Evolutionary conservation across 495 filamentous ascomycete genomes (phyloP).

Genomic region (Cercophora samala): DNA sequence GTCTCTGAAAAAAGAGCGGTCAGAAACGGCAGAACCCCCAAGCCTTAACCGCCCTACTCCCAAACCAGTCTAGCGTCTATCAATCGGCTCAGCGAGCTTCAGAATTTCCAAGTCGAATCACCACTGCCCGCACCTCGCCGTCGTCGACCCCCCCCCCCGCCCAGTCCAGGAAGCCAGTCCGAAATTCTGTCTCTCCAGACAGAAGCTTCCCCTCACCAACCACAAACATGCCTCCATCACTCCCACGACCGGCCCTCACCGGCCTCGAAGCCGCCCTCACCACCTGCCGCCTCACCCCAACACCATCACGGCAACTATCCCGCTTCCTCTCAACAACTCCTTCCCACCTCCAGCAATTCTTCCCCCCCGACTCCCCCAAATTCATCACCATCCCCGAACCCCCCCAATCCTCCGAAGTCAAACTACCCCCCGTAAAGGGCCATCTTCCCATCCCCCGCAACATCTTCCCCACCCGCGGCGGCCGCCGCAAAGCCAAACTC

Average conservation of each 20-base stretch:
- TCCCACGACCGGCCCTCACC: conserved; percentile 23
- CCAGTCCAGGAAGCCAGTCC: conserved; percentile 12
- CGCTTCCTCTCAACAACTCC: conserved; percentile 17
- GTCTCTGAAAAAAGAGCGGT: conserved; percentile 29
- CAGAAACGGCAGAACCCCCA: conserved; percentile 21
- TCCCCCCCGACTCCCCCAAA: conserved; percentile 46
- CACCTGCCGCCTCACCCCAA: conserved; percentile 63
- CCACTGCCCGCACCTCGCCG: conserved; percentile 6
- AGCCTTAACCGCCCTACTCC: conserved; percentile 13
- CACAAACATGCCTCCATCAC: conserved; percentile 14
- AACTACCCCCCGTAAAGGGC: conserved; percentile 37
- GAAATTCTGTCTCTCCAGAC: conserved; percentile 5
- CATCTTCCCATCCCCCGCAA: conserved; percentile 45
- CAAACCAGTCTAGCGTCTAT: conserved; percentile 18
- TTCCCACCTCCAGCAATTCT: conserved; percentile 9
- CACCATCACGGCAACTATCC: conserved; percentile 55
- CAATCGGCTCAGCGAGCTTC: conserved; percentile 16
- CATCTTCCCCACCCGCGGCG: conserved; percentile 40
- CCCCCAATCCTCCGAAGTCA: conserved; percentile 40
- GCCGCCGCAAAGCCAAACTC: conserved; percentile 30
- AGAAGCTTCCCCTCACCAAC: background rate
- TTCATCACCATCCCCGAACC: conserved; percentile 47
- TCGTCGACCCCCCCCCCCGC: conserved; percentile 9
- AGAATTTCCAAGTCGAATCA: conserved; percentile 28
- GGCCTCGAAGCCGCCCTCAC: conserved; percentile 28